Evolutionary conservation across 2,329 filamentous ascomycete species (phyloP).

Genomic region (Grosmannia penicillata): DNA sequence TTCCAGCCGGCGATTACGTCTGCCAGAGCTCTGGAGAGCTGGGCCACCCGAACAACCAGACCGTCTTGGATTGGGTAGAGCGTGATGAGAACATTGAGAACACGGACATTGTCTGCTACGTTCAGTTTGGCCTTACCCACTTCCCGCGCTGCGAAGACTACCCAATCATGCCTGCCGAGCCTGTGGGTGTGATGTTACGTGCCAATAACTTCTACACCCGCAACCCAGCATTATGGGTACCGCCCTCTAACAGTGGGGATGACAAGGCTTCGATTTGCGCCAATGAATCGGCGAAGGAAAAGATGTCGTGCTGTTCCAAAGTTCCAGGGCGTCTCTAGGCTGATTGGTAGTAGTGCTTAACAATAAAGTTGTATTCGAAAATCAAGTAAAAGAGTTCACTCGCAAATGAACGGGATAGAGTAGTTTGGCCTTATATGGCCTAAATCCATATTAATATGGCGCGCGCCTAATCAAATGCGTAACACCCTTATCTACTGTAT

Average conservation of each 20-base stretch:
- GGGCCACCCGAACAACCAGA: conserved; percentile 40
- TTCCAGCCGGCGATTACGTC: conserved; percentile 75
- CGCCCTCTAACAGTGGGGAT: conserved; percentile 44
- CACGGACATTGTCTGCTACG: conserved; percentile 75
- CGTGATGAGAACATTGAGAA: conserved; percentile 60
- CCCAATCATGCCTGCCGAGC: conserved; percentile 79
- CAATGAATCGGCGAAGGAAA: too few species aligned
- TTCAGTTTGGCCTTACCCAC: conserved; percentile 80
- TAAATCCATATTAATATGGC: too few species aligned
- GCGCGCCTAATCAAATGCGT: too few species aligned
- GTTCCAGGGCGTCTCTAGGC: too few species aligned
- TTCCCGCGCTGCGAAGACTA: conserved; percentile 85
- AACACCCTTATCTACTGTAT: too few species aligned
- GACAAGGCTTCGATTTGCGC: too few species aligned
- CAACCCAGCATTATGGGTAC: conserved; percentile 70
- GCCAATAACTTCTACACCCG: conserved; percentile 70
- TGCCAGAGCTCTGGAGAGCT: conserved; percentile 74
- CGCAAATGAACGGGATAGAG: too few species aligned
- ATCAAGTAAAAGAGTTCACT: too few species aligned
- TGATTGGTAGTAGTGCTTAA: too few species aligned
- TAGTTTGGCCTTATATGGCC: too few species aligned
- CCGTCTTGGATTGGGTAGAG: conserved; percentile 59
- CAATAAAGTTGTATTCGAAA: too few species aligned
- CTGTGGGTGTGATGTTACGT: conserved; percentile 65
- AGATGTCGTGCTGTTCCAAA: too few species aligned